Evolutionary conservation across 78 protist genomes (phyloP).

Genomic region (Dictyostelium intermedium): DNA sequence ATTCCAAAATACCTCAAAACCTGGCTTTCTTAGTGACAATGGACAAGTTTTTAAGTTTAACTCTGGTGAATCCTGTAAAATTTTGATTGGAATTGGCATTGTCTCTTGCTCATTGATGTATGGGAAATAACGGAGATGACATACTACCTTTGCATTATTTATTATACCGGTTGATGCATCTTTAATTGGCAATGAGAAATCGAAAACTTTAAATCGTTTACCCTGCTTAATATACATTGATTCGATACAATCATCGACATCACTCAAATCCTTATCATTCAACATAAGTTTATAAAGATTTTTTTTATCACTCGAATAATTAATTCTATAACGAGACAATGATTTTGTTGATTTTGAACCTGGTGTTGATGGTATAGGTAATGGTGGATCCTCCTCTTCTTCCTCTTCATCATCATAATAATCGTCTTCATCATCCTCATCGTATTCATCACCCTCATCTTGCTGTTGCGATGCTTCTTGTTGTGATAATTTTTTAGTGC

Average conservation of each 20-base stretch:
- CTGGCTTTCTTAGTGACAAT: constrained; percentile 62
- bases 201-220: constrained; percentile 14
- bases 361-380: not conserved
- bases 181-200: not conserved
- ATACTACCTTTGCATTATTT: not conserved
- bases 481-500: not conserved
- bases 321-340: not conserved
- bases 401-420: not conserved
- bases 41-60: not conserved
- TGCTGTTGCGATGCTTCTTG: not conserved
- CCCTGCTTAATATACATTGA: constrained; percentile 31
- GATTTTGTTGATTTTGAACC: not conserved
- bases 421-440: not conserved
- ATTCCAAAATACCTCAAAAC: constrained; percentile 78
- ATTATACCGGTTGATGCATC: not conserved
- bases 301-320: not conserved
- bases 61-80: not conserved
- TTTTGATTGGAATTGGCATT: constrained; percentile 50
- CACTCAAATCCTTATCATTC: constrained; percentile 17
- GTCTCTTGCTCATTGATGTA: constrained; percentile 39
- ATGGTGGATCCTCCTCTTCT: not conserved
- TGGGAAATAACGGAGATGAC: constrained; percentile 62
- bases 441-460: not conserved
- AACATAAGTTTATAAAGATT: constrained; percentile 1
- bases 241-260: constrained; percentile 25